Evolutionary conservation across 495 filamentous ascomycete species (phyloP), one percentile per base, ranked within the genome.

Genomic region (Penicillium subrubescens): DNA sequence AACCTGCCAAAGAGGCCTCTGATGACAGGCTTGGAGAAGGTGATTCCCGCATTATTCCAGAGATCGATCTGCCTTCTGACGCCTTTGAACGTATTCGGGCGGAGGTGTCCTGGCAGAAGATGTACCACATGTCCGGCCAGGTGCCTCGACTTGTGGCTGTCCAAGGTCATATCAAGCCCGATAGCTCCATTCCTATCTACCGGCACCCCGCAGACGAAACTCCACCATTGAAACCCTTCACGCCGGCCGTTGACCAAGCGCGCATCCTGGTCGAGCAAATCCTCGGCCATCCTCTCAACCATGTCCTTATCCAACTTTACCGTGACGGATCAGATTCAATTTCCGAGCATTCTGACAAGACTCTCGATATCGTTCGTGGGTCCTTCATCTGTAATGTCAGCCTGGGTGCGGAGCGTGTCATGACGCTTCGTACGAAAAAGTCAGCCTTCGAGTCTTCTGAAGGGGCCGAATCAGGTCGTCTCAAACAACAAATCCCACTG

Each of bases 281-380:
- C 11, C 79, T 97, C 6, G 86, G 90, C 7, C 96, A 98, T 71
- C 83, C 90, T 7, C 79, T 98, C 17, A 99, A 99, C 71, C 95
- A 99, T 70, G 93, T 90, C 11, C 82, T 99, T 15, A 94, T 98
- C 37, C 95, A 99, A 72, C 85, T 94, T 46, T 99, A 99, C 70
- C 93, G 95, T 11, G 83, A 86, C 67, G 94, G 96, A 21, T 84
- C 89, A n/a, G 95, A 99, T 74, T 90, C 91, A 67, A 99, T 99
- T 63, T 96, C 93, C 10, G 96, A 99, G 71, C 95, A 99, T 73
- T 93, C 90, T 33, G 95, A 99, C 71, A 99, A 99, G 78, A 97
- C 94, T 0, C 77, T 99, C 7, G 95, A 99, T 67, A 96, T 99
- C 58, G 88, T 86, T 37, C 87, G 84, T 46, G 88, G 85, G 14